These are phyloP conservation scores for Aspergillus sp. DNA, from an alignment of 2,329 filamentous ascomycete species.

Conservation along the genomic window DNA sequence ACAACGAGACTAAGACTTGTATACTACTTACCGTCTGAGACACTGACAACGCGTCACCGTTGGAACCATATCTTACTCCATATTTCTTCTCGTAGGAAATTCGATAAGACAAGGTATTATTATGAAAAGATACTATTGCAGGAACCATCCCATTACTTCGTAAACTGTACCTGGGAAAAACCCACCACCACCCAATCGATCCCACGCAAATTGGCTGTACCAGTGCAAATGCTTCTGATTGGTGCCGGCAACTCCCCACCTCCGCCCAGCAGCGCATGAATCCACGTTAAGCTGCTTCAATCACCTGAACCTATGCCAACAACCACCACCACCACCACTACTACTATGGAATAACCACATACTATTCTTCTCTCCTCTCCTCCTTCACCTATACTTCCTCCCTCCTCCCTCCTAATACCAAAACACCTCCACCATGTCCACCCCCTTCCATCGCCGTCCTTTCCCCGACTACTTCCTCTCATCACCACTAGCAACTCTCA, in stretches of 20 bases:
- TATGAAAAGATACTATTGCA: too few species aligned
- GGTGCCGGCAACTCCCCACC: neutral
- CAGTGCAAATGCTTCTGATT: neutral
- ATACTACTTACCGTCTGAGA: too few species aligned
- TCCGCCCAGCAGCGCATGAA: neutral
- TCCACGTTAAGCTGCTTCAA: neutral
- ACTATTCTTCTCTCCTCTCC: neutral
- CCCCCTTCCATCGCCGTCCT: constrained; percentile 52
- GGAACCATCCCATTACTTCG: too few species aligned
- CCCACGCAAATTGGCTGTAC: too few species aligned
- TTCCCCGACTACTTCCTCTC: constrained; percentile 64
- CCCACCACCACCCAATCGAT: too few species aligned
- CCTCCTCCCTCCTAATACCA: neutral
- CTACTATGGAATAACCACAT: neutral
- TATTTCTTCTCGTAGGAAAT: too few species aligned
- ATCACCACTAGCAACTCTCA: constrained; percentile 67
- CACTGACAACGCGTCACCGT: too few species aligned
- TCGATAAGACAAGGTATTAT: too few species aligned
- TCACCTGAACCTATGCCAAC: neutral
- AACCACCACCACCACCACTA: neutral
- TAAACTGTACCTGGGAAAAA: too few species aligned
- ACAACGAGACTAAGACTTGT: too few species aligned
- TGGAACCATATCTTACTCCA: too few species aligned
- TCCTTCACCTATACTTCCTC: neutral
- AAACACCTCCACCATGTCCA: constrained; percentile 31